Evolutionary conservation across 2,329 filamentous ascomycete species (phyloP), one percentile per base, ranked within the genome.

Genomic region (Myriosclerotinia curreyana): DNA sequence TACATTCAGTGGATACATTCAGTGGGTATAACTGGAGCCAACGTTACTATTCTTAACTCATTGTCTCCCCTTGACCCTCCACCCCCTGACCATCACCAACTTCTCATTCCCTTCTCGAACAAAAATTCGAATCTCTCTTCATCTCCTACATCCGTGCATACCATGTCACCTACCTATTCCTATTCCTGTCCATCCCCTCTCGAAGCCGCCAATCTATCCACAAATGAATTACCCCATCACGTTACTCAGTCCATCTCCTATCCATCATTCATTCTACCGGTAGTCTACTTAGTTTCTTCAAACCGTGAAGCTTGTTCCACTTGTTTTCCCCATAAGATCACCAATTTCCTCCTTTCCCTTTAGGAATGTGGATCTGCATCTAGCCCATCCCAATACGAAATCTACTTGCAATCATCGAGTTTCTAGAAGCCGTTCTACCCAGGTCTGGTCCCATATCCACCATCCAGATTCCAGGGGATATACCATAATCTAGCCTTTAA

Each of bases 11-110:
- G n/a, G n/a, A n/a, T n/a, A n/a, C n/a, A n/a, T n/a, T n/a, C n/a
- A n/a, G n/a, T n/a, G n/a, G n/a, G n/a, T n/a, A n/a, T n/a, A n/a
- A n/a, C n/a, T n/a, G n/a, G n/a, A n/a, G 28, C 28, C 42, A 5
- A 40, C 52, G n/a, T 25, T 54, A 11, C 52, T 54, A 54, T 54
- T 54, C 52, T 40, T 54, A 54, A 54, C 52, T 31, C 28, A 31
- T 5, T 31, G 28, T 31, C 28, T 31, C 28, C 28, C 28, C 28
- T 31, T 31, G 28, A 5, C 14, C 38, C 12, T 17, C 40, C 15
- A 15, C 14, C 40, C 40, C 40, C 15, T 42, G 40, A 15, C 14
- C 40, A 31, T 42, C 15, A 12, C 12, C 12, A 15, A 5, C 14
- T 40, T 54, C 52, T 54, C 36, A 25, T 54, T 28, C 36, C 36